Evolutionary conservation across 2,329 filamentous ascomycete species (phyloP), one percentile per base, ranked within the genome.

Genomic region (Talaromyces amestolkiae): DNA sequence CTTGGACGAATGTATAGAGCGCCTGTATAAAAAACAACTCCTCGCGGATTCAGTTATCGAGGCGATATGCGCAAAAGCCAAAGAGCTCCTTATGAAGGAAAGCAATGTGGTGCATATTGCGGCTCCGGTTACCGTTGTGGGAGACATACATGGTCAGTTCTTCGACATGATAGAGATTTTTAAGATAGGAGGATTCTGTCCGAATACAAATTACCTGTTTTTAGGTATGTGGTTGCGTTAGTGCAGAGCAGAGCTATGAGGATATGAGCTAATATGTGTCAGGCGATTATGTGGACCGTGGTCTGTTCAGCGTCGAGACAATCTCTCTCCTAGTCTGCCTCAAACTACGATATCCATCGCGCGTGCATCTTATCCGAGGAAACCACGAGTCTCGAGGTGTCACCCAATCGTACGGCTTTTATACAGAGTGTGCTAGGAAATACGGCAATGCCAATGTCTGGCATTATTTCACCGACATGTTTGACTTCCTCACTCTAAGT

Each of bases 381-480:
- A 99, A 99, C 80, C 95, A 99, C 81, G 95, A 99, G 80, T 97
- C 93, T 65, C 90, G 95, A 72, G 95, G 95, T 73, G 95, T 99
- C 63, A 99, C 95, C 11, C 95, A 99, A 79, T 98, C 94, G 33
- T 99, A 99, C 79, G 95, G 95, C 65, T 99, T 99, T 82, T 99
- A 99, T 77, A 98, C 95, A 24, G 95, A 99, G 77, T 99, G 95
- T 80, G 93, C 91, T 22, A 90, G 95, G 71, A 99, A 99, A 80
- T 99, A 99, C 79, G 95, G 95, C 76, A 98, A 97, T 75, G 93
- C 95, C 69, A 97, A 95, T 73, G 95, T 99, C 24, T 99, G 95
- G 95, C 95, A 99, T 79, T 95, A 98, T 78, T 99, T 99, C 77
- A 99, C 95, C 70, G 95, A 99, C 81, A 98, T 99, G 93, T 99